Evolutionary conservation across 75 land plant species (phyloP), one percentile per base, ranked within the genome.

Genomic region (Larix kaempferi): DNA sequence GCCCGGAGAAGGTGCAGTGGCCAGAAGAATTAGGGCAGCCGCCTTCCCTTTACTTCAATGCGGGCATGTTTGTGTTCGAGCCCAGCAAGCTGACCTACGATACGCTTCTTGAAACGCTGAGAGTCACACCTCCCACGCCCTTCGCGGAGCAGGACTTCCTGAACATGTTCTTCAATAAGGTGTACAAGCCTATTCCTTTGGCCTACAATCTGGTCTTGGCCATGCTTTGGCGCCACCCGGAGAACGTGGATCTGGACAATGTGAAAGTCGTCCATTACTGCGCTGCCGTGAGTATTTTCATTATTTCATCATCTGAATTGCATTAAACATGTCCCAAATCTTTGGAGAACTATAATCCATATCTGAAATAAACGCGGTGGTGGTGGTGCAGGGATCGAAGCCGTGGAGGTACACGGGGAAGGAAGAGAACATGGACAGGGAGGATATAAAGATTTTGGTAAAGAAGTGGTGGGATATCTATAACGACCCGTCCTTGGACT

Each of bases 391-490:
- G 92, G 92, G 92, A 14, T 90, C 89, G 19, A 90, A 90, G 75
- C 92, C 89, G 57, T 90, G 92, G 92, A 82, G 87, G 74, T 90
- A 76, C 82, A 90, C 87, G 1, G 92, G 92, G 3, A 63, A 90
- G 58, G 92, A 87, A 59, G 89, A 77, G 19, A 87, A 90, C 85
- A 90, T 90, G 92, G 84, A 90, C 25, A 86, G 89, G 75, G 89
- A 90, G 41, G 89, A 87, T 72, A 80, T 90, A 58, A 90, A 85
- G 79, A 74, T 72, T 80, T 77, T 90, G 19, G 89, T 90, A 64
- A 25, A 76, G 33, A 87, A 87, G 71, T 90, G 92, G 92, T 83
- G 85, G 92, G 88, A 83, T 11, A 79, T 90, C 4, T 87, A 85
- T 78, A 80, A 90, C 49, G 91, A 89, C 52, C 72, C 72, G 56